Base-by-base conservation (phyloP, 1,284 basidiomycete species). In the Rhodotorula glutinis region DNA sequence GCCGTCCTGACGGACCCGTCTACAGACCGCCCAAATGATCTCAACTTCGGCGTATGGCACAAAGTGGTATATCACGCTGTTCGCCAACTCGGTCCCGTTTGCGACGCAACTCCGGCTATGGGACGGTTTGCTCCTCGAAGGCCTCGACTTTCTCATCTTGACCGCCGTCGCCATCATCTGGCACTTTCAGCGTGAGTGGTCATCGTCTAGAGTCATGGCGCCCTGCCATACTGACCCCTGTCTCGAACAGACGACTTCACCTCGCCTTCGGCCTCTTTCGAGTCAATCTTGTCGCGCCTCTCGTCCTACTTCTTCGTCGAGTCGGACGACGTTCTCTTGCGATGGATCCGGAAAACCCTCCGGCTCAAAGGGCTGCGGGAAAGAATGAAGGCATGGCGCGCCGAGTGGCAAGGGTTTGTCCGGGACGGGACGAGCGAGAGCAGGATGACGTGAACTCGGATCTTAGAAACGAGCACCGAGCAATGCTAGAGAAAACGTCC, bases 41-140 rank as follows among this genome's bases (percentile, higher is more conserved):
- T 90, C 89, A 9, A 92, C 91, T 5, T 94, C 92, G 49, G 87
- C 91, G 23, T 99, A 95, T 79, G 95, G 92, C 41, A 98, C 95
- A 2, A 97, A 97, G 79, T 98, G 95, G 94, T 98, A 97, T 79
- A 98, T 99, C 78, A 98, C 96, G 3, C 82, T 98, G 23, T 81
- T 79, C 53, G 87, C 92, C 60, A 97, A 96, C 77, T 89, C 89
- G 2, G 87, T 98, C n/a, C 93, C 95, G 19, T 98, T 96, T 78
- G 90, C 93, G 79, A 92, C 89, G 53, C 93, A 97, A 81, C 81
- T 98, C 49, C 84, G 96, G 65, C 77, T 99, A 29, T 98, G 95
- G 95, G 95, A 99, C 78, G 90, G 86, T 2, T 89, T 95, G 76
- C 82, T 97, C 56, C 79, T 95, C 29, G 92, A 97, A 71, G 96